Base-by-base conservation (phyloP, 78 protist species). In the Salpingoeca rosetta region DNA sequence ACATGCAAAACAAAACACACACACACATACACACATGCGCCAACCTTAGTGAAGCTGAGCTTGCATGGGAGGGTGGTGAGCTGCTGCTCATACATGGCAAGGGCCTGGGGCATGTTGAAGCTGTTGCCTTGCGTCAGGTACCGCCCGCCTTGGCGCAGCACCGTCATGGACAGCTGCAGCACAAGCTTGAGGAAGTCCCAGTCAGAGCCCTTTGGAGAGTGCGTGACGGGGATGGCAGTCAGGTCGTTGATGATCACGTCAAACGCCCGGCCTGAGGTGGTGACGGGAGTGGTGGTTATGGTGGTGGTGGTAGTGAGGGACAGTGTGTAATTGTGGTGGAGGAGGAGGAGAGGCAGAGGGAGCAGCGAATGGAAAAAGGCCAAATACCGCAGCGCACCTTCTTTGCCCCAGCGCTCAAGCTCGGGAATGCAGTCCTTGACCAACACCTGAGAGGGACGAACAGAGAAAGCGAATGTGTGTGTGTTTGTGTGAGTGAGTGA, bases 241-340 rank as follows among this genome's bases (percentile, higher is more conserved):
- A 75, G 79, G 79, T 75, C 79, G 38, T 75, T 75, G 79, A 75
- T 75, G 38, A 75, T 75, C 38, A 27, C 11, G 22, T 75, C 79
- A 75, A 75, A 75, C 25, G 7, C 24, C 65, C 7, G 7, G 65
- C 65, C 65, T 51, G 17, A 7, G 17, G 7, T 7, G 65, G 65
- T 51, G 65, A 51, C 17, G 31, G 17, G 65, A 51, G 65, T 22
- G 7, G 65, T 22, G 65, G 7, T 7, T 22, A 17, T 51, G 7
- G 65, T 51, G 65, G 65, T 17, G 7, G 17, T 51, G n/a, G n/a
- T n/a, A n/a, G n/a, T n/a, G n/a, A n/a, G n/a, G n/a, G n/a, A n/a
- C n/a, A n/a, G n/a, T n/a, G n/a, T n/a, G n/a, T n/a, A n/a, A n/a
- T n/a, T n/a, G n/a, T n/a, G n/a, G n/a, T n/a, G n/a, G n/a, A n/a